Conservation (phyloP, 176 grass and related monocot species). For the Phragmites australis region DNA sequence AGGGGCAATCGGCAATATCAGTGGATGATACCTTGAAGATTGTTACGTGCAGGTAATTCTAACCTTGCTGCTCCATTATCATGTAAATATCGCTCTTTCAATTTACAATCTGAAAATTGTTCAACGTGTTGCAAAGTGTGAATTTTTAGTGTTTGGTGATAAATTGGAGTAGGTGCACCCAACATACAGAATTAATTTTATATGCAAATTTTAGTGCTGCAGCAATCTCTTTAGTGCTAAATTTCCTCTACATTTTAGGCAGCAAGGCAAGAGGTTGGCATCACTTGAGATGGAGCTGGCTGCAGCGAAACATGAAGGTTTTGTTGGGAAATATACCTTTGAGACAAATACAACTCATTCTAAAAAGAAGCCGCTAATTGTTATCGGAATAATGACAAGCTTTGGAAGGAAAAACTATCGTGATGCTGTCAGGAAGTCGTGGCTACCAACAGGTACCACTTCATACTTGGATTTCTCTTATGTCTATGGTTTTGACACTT, state of each 20-base stretch:
- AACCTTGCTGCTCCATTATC: background rate
- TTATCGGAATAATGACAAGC: slow-evolving; percentile 88
- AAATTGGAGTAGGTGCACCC: slow-evolving; percentile 10
- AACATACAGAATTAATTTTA: background rate
- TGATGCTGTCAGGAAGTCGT: slow-evolving; percentile 90
- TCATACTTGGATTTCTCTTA: slow-evolving; percentile 1
- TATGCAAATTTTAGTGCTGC: slow-evolving; percentile 8
- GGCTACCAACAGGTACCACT: slow-evolving; percentile 82
- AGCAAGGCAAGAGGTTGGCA: slow-evolving; percentile 85
- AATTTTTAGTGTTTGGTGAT: background rate
- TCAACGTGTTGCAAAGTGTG: background rate
- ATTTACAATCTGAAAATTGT: background rate
- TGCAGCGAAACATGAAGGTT: slow-evolving; percentile 73
- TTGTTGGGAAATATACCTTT: slow-evolving; percentile 72
- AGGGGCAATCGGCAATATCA: slow-evolving; percentile 80
- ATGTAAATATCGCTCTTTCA: slow-evolving; percentile 3
- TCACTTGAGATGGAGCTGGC: slow-evolving; percentile 92
- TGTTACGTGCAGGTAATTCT: slow-evolving; percentile 86
- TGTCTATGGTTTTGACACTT: background rate
- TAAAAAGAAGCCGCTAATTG: slow-evolving; percentile 65
- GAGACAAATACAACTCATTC: slow-evolving; percentile 67
- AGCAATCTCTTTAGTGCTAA: background rate
- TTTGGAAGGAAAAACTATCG: slow-evolving; percentile 89
- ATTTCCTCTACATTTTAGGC: slow-evolving; percentile 53
- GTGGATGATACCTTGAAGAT: slow-evolving; percentile 95